These are phyloP conservation scores for Zelonia costaricensis DNA, from an alignment of 208 protist species.

Conservation along the genomic window DNA sequence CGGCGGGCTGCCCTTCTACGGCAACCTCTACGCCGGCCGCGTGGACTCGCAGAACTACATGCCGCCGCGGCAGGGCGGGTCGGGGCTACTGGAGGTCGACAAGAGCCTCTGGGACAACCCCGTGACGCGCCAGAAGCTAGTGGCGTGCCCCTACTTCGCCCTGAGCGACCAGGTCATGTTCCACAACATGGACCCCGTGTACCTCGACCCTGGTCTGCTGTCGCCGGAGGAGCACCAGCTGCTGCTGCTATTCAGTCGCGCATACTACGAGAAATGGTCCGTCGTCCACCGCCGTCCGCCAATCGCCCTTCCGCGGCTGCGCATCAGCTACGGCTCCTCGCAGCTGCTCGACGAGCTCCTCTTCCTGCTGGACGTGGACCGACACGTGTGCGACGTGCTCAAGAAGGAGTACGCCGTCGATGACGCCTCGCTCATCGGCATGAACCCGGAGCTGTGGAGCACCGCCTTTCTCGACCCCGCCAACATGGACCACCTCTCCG, in stretches of 20 bases:
- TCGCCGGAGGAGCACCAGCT: constrained; percentile 85
- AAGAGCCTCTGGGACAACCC: constrained; percentile 75
- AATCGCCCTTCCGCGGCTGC: constrained; percentile 49
- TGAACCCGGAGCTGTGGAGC: constrained; percentile 77
- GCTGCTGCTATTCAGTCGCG: constrained; percentile 79
- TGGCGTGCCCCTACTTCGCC: constrained; percentile 84
- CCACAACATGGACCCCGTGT: constrained; percentile 89
- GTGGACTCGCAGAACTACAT: constrained; percentile 80
- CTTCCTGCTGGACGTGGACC: constrained; percentile 48
- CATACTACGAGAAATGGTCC: constrained; percentile 89
- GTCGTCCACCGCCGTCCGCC: constrained; percentile 58
- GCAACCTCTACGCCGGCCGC: constrained; percentile 83
- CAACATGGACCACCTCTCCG: constrained; percentile 87
- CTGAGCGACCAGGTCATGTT: constrained; percentile 87
- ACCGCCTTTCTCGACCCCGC: constrained; percentile 76
- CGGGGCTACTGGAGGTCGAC: constrained; percentile 41
- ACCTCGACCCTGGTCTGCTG: constrained; percentile 83
- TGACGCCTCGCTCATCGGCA: constrained; percentile 77
- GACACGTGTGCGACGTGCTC: constrained; percentile 43
- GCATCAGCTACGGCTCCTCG: constrained; percentile 65
- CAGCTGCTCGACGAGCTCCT: constrained; percentile 67
- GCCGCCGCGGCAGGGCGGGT: constrained; percentile 59
- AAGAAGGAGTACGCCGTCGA: constrained; percentile 83
- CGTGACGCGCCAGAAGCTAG: constrained; percentile 52
- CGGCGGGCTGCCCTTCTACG: constrained; percentile 84